Conservation (phyloP, 192 early-diverging fungal species). For the Funneliformis mosseae region DNA sequence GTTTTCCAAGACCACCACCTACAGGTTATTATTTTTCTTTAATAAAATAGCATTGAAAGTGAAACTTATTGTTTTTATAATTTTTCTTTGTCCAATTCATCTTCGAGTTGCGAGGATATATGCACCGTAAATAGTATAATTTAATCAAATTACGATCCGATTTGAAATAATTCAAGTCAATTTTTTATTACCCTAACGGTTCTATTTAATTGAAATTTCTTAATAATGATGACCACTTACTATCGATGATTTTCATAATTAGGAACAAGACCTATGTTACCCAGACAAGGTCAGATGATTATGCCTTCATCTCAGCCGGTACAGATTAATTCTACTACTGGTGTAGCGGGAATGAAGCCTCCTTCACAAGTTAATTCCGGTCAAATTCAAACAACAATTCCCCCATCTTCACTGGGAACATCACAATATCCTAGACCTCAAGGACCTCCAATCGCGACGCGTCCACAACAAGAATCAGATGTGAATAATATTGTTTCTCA, state of each 20-base stretch:
- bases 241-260: conserved; percentile 1
- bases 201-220: background rate
- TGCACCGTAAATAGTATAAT: background rate
- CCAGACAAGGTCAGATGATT: background rate
- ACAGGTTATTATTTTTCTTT: conserved; percentile 41
- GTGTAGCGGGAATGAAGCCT: conserved; percentile 35
- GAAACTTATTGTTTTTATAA: background rate
- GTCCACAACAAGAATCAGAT: background rate
- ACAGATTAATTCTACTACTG: conserved; percentile 3
- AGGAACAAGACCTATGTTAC: background rate
- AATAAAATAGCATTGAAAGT: conserved; percentile 32
- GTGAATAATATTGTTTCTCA: conserved; percentile 15
- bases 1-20: conserved; percentile 37
- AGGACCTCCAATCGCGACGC: background rate
- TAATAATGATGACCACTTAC: background rate
- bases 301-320: background rate
- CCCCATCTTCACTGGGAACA: background rate
- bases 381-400: conserved; percentile 10
- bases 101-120: conserved; percentile 27
- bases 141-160: background rate
- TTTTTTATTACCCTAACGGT: background rate
- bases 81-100: conserved; percentile 32
- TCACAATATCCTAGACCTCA: conserved; percentile 20
- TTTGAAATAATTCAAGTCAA: background rate
- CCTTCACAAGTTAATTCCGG: background rate